A percentile compares a stretch with the other conserved stretches of the same genome.
Evolutionary conservation across 2,329 filamentous ascomycete species (phyloP).

Genomic region (Aspergillus tubingensis): DNA sequence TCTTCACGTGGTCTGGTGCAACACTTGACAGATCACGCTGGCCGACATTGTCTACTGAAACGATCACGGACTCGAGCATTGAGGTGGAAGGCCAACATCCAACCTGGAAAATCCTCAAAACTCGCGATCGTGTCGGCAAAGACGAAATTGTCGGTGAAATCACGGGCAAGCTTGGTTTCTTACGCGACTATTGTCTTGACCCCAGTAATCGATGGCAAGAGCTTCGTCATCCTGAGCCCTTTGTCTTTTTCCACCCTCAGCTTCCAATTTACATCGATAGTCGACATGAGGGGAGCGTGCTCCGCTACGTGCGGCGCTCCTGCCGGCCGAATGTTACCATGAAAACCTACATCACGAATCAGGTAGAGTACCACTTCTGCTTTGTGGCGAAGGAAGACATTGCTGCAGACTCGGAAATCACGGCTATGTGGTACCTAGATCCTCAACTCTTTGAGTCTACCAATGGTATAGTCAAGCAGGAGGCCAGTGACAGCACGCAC

Average conservation of each 20-base stretch:
- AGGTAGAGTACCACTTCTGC: conserved; percentile 86
- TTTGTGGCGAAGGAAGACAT: conserved; percentile 82
- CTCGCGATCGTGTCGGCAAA: conserved; percentile 53
- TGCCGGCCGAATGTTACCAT: conserved; percentile 87
- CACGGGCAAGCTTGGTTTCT: conserved; percentile 73
- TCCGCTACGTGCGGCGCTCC: conserved; percentile 88
- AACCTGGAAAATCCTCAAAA: conserved; percentile 65
- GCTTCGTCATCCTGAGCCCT: conserved; percentile 61
- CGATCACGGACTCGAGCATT: conserved; percentile 52
- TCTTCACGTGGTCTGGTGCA: conserved; percentile 66
- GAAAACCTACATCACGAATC: conserved; percentile 79
- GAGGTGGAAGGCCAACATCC: conserved; percentile 60
- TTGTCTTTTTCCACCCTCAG: conserved; percentile 83
- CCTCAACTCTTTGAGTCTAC: conserved; percentile 40
- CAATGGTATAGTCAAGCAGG: conserved; percentile 45
- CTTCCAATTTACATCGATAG: conserved; percentile 94
- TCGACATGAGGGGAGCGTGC: conserved; percentile 77
- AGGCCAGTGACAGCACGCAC: conserved; percentile 41
- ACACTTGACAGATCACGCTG: conserved; percentile 57
- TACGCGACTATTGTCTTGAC: conserved; percentile 70
- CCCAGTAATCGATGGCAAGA: conserved; percentile 69
- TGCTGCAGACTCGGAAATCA: conserved; percentile 53
- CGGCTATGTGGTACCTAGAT: conserved; percentile 52
- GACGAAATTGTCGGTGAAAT: conserved; percentile 68
- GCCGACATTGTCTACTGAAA: conserved; percentile 55